These are phyloP conservation scores for Roridomyces roridus DNA, from an alignment of 768 basidiomycete genomes.

Conservation along the genomic window DNA sequence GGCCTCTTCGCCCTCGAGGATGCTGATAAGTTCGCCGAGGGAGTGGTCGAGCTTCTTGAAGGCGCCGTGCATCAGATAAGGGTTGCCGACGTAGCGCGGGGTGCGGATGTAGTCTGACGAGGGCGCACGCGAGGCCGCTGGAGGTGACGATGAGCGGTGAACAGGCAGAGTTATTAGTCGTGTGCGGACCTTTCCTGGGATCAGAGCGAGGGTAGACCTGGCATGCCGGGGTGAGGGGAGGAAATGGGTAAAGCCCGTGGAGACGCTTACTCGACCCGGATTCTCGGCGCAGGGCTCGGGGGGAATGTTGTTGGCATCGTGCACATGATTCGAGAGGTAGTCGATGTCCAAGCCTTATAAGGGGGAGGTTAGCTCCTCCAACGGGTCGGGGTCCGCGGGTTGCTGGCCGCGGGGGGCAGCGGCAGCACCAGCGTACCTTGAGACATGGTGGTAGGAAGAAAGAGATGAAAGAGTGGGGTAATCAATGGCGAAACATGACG, in stretches of 20 bases:
- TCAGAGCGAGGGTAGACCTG: constrained; percentile 58
- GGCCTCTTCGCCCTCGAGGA: constrained; percentile 51
- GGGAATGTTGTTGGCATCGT: constrained; percentile 29
- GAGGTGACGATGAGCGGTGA: not conserved
- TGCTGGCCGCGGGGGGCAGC: constrained; percentile 9
- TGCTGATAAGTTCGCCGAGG: constrained; percentile 47
- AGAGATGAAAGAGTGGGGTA: not conserved
- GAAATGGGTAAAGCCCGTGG: not conserved
- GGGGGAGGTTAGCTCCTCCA: constrained; percentile 1
- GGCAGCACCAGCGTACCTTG: constrained; percentile 19
- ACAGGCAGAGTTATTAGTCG: not conserved
- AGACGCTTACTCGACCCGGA: constrained; percentile 46
- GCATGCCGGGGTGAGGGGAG: not conserved
- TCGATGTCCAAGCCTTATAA: constrained; percentile 20
- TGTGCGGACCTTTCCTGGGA: constrained; percentile 39
- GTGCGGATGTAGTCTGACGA: constrained; percentile 28
- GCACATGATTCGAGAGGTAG: not conserved
- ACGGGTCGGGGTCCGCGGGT: not conserved
- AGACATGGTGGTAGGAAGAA: constrained; percentile 13
- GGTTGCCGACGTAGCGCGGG: constrained; percentile 47
- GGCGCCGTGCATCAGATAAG: constrained; percentile 50
- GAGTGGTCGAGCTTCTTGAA: constrained; percentile 51
- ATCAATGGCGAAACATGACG: too few species aligned
- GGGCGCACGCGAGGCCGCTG: constrained; percentile 30
- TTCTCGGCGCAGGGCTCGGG: constrained; percentile 55